phyloP scores from a whole-genome alignment of 768 basidiomycete species.

The Clathrus columnatus region DNA sequence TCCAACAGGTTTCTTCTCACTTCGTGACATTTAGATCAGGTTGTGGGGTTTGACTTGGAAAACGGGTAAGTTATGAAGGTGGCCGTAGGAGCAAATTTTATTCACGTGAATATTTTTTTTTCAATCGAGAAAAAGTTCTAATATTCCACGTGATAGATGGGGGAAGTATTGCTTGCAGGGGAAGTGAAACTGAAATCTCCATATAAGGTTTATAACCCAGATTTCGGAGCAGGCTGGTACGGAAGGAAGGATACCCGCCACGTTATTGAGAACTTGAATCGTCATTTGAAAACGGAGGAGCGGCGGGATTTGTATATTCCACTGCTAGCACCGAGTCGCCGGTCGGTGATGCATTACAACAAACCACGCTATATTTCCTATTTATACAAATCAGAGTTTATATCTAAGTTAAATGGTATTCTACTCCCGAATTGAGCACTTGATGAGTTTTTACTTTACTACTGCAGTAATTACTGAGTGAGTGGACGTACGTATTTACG shows the following conservation, averaged over 20 bases:
- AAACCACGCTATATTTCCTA: too few species aligned
- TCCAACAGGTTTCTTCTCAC: slow-evolving; percentile 60
- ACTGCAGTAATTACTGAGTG: too few species aligned
- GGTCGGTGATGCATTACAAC: neutral
- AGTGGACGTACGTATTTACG: too few species aligned
- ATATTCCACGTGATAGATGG: too few species aligned
- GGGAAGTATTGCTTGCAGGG: neutral
- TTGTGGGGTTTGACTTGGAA: neutral
- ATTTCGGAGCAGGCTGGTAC: neutral
- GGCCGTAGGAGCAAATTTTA: neutral
- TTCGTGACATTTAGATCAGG: slow-evolving; percentile 1
- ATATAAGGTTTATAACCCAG: neutral
- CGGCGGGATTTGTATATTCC: neutral
- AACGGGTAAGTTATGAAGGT: neutral
- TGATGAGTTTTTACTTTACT: too few species aligned
- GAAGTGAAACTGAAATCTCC: too few species aligned
- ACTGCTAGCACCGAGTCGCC: neutral
- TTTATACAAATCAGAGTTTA: too few species aligned
- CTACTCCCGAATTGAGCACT: too few species aligned
- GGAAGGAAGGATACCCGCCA: neutral
- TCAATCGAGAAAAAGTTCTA: too few species aligned
- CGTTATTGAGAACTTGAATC: too few species aligned
- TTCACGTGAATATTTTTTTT: neutral
- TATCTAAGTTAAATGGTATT: too few species aligned
- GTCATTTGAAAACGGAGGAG: neutral